A percentile compares a stretch with the other conserved stretches of the same genome.
These are phyloP conservation scores for Calonectria honghensis DNA, from an alignment of 2,329 filamentous ascomycete species.

Conservation along the genomic window DNA sequence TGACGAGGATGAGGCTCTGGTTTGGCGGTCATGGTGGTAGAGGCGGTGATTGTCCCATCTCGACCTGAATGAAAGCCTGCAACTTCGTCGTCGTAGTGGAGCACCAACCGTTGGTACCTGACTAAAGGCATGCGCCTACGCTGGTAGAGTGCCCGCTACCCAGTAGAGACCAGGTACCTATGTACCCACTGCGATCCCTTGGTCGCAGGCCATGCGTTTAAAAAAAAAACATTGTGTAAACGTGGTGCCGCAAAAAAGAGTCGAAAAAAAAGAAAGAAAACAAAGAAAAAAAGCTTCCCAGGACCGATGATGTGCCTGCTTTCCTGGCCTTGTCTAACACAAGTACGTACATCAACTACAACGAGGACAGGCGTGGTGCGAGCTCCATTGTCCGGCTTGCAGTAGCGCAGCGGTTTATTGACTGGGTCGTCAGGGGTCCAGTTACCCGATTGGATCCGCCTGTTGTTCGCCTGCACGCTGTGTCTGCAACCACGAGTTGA, in stretches of 20 bases:
- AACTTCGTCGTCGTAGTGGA: neutral
- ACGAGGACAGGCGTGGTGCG: constrained; percentile 9
- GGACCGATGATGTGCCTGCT: neutral
- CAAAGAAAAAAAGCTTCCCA: neutral
- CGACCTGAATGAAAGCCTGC: neutral
- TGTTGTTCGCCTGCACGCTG: neutral
- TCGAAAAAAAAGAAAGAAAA: neutral
- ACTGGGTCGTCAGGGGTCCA: constrained; percentile 44
- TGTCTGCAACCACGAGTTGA: constrained; percentile 2
- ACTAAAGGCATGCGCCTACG: constrained; percentile 14
- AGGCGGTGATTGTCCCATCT: constrained; percentile 7
- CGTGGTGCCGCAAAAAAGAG: neutral
- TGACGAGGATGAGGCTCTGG: neutral
- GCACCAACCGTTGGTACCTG: constrained; percentile 31
- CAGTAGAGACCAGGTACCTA: neutral
- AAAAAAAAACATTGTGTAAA: neutral
- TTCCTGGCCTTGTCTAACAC: neutral
- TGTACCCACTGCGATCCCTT: neutral
- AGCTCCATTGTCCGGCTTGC: constrained; percentile 45
- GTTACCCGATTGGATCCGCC: constrained; percentile 14
- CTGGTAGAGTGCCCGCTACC: neutral
- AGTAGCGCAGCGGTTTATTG: constrained; percentile 57
- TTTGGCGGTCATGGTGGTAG: constrained; percentile 17
- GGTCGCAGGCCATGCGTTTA: neutral
- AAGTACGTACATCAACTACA: neutral